Conservation (phyloP, 345 rosid species). For the Carallia brachiata region DNA sequence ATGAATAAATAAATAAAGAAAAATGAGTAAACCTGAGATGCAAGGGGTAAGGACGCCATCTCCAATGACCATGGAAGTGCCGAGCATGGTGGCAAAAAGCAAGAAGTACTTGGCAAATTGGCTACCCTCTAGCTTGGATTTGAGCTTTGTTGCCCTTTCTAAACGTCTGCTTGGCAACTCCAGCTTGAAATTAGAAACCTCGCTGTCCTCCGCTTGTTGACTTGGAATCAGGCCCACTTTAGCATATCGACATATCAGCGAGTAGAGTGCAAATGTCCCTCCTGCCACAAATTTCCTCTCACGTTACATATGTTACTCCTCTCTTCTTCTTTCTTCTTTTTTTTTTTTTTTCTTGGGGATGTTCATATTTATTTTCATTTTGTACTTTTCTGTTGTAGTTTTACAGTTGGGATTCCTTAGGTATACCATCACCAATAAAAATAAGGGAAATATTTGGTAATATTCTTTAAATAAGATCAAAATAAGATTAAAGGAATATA, state of each 20-base stretch:
- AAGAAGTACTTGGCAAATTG: constrained; percentile 22
- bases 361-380: not conserved
- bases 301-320: not conserved
- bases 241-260: constrained; percentile 51
- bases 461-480: too few relatives aligned
- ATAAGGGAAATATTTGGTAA: too few relatives aligned
- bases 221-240: constrained; percentile 43
- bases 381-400: not conserved
- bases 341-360: not conserved
- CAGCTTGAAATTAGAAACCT: constrained; percentile 43
- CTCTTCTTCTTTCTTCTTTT: too few relatives aligned
- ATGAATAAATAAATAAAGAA: not conserved
- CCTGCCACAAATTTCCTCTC: constrained; percentile 25
- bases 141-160: constrained; percentile 18
- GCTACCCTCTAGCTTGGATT: constrained; percentile 27
- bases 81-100: constrained; percentile 40
- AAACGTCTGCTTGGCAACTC: constrained; percentile 20
- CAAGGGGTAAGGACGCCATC: constrained; percentile 58
- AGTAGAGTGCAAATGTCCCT: constrained; percentile 64
- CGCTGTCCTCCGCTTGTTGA: constrained; percentile 43
- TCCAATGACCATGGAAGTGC: constrained; percentile 57
- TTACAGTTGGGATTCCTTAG: not conserved
- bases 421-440: too few relatives aligned
- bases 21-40: constrained; percentile 39
- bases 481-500: too few relatives aligned